These are phyloP conservation scores for Neurospora tetrasperma DNA, from an alignment of 495 filamentous ascomycete species.

Conservation along the genomic window DNA sequence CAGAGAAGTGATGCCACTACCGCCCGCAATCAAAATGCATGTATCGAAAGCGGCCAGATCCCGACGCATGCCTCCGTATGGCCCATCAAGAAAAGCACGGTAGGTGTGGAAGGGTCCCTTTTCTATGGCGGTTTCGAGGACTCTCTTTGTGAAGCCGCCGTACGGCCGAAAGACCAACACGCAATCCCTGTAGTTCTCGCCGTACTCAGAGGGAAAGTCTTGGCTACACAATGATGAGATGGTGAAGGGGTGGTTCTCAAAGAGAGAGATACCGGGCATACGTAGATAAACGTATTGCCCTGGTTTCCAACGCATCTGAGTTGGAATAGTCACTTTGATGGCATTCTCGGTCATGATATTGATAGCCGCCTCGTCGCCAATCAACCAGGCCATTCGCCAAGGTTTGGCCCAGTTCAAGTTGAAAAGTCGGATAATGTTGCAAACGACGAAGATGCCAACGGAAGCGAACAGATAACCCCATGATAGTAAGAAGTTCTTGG, in stretches of 20 bases:
- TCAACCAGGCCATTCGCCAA: constrained; percentile 63
- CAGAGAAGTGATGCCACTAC: constrained; percentile 87
- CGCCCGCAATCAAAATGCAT: constrained; percentile 83
- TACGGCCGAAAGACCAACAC: constrained; percentile 86
- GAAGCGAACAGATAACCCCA: constrained; percentile 87
- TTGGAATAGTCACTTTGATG: constrained; percentile 87
- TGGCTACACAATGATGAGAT: constrained; percentile 76
- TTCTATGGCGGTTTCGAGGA: constrained; percentile 64
- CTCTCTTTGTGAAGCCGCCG: constrained; percentile 74
- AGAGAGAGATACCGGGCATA: constrained; percentile 79
- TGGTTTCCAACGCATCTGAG: constrained; percentile 83
- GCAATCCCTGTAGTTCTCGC: constrained; percentile 77
- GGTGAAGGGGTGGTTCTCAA: constrained; percentile 94
- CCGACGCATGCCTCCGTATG: constrained; percentile 88
- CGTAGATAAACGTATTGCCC: constrained; percentile 92
- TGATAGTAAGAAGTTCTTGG: constrained; percentile 79
- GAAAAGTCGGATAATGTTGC: constrained; percentile 54
- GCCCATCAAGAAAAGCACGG: constrained; percentile 82
- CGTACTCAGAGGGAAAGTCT: constrained; percentile 83
- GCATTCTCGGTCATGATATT: constrained; percentile 84
- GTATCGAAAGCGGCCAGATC: constrained; percentile 90
- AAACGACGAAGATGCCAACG: constrained; percentile 63
- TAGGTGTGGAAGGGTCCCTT: constrained; percentile 81
- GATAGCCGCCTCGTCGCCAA: constrained; percentile 80
- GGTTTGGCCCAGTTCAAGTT: constrained; percentile 85